Evolutionary conservation across 192 early-diverging fungal species (phyloP), one percentile per base, ranked within the genome.

Genomic region (Coemansia sp.): DNA sequence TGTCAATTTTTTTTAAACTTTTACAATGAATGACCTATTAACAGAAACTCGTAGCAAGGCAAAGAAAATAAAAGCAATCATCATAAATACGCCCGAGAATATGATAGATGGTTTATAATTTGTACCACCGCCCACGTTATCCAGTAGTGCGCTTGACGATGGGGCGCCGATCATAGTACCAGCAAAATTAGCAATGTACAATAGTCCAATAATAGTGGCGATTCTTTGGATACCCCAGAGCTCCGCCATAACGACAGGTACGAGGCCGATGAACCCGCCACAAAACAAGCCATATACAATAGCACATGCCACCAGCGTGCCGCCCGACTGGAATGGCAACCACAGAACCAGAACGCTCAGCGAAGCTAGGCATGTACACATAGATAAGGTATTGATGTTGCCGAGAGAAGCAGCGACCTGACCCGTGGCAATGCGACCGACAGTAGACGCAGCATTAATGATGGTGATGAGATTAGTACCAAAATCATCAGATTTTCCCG

Each of bases 351-450:
- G 71, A 6, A 84, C 70, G 66, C 81, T 82, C 10, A 86, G 65
- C 3, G 64, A 52, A 0, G 87, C 73, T n/a, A 76, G 33, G 9
- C 83, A 10, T 0, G 76, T 80, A 63, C 87, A 88, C 13, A 82
- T 47, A 6, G 69, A 42, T 19, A 91, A 67, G 6, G 86, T 85
- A 69, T 91, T 91, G 68, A 89, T 71, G 59, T 88, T 87, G 26
- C 91, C 91, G 5, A 86, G 37, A 1, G 55, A 55, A 43, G 87
- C 86, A 1, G 89, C 88, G 26, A 88, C 61, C 23, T 86, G 76
- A 38, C 91, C 91, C 19, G 88, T 81, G 1, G 77, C 67, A 67
- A 92, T 86, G 35, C 91, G 86, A 14, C 87, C 87, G 1, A 88
- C 50, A 3, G 89, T 87, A 13, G 88, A 89, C 14, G 84, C 73